Percentiles rank a stretch among this genome's conserved stretches.
Evolutionary conservation across 2,329 filamentous ascomycete genomes (phyloP).

Genomic region (Microsporum canis): DNA sequence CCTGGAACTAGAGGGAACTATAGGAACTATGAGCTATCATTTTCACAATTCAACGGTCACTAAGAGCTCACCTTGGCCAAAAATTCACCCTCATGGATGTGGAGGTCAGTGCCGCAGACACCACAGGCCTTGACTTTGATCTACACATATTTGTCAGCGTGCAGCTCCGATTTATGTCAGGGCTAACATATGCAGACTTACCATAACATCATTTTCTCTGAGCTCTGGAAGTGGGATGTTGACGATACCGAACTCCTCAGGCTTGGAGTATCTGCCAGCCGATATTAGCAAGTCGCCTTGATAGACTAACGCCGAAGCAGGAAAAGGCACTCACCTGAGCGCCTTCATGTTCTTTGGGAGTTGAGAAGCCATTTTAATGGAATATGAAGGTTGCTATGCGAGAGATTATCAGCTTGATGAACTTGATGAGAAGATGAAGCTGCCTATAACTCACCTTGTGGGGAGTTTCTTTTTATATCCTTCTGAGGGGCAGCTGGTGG

Average conservation of each 20-base stretch:
- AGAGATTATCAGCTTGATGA: background rate
- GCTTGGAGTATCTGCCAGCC: slow-evolving; percentile 47
- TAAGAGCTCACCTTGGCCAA: slow-evolving; percentile 37
- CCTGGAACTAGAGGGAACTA: slow-evolving; percentile 56
- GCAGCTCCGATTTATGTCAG: background rate
- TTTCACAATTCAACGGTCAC: background rate
- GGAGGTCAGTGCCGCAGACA: slow-evolving; percentile 48
- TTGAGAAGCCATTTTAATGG: slow-evolving; percentile 23
- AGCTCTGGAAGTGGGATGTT: slow-evolving; percentile 51
- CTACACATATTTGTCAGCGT: slow-evolving; percentile 24
- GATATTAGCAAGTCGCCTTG: background rate
- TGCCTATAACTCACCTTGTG: slow-evolving; percentile 5
- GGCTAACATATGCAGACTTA: slow-evolving; percentile 17
- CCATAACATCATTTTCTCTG: slow-evolving; percentile 49
- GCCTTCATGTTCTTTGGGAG: slow-evolving; percentile 50
- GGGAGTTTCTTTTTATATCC: background rate
- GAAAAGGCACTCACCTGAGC: slow-evolving; percentile 40
- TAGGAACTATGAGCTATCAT: background rate
- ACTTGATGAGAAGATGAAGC: background rate
- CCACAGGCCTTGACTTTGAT: slow-evolving; percentile 58
- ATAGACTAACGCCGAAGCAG: background rate
- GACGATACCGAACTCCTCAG: slow-evolving; percentile 50
- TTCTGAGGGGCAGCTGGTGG: background rate
- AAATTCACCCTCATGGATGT: slow-evolving; percentile 56
- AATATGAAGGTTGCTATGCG: background rate